Conservation (phyloP, 768 basidiomycete species). For the Termitomyces sp. region DNA sequence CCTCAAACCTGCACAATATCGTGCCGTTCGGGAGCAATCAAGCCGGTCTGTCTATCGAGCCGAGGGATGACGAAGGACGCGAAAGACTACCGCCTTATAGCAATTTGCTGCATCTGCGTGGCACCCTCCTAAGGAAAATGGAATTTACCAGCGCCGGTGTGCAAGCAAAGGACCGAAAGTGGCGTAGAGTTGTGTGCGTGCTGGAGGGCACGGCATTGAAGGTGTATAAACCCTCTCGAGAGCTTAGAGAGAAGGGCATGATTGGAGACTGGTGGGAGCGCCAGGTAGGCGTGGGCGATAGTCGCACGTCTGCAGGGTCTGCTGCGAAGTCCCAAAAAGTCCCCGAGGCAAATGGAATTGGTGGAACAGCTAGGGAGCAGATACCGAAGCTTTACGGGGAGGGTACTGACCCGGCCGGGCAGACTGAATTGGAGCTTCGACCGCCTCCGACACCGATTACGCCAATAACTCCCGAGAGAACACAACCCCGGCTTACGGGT, state of each 20-base stretch:
- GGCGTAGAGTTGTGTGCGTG: constrained; percentile 84
- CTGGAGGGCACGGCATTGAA: constrained; percentile 89
- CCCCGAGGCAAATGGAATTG: constrained; percentile 15
- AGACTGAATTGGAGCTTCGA: constrained; percentile 15
- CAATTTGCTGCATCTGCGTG: constrained; percentile 77
- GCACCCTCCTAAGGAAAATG: constrained; percentile 85
- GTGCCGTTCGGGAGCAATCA: constrained; percentile 8
- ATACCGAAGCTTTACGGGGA: constrained; percentile 14
- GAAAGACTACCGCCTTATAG: constrained; percentile 80
- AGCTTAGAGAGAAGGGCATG: constrained; percentile 41
- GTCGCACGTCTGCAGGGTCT: constrained; percentile 24
- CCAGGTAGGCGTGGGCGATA: constrained; percentile 69
- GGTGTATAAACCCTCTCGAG: constrained; percentile 51
- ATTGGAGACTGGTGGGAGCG: constrained; percentile 79
- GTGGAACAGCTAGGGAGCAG: constrained; percentile 15
- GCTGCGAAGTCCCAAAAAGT: constrained; percentile 17
- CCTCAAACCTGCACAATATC: neutral
- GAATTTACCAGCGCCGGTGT: constrained; percentile 85
- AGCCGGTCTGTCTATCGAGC: constrained; percentile 24
- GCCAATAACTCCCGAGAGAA: constrained; percentile 12
- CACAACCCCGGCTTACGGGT: constrained; percentile 11
- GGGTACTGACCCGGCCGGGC: constrained; percentile 12
- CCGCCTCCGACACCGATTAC: constrained; percentile 8
- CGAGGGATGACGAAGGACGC: constrained; percentile 76
- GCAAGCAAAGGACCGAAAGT: constrained; percentile 87